Percentiles rank a stretch among this genome's conserved stretches.
Evolutionary conservation across 495 filamentous ascomycete genomes (phyloP).

Genomic region (Neurospora terricola): DNA sequence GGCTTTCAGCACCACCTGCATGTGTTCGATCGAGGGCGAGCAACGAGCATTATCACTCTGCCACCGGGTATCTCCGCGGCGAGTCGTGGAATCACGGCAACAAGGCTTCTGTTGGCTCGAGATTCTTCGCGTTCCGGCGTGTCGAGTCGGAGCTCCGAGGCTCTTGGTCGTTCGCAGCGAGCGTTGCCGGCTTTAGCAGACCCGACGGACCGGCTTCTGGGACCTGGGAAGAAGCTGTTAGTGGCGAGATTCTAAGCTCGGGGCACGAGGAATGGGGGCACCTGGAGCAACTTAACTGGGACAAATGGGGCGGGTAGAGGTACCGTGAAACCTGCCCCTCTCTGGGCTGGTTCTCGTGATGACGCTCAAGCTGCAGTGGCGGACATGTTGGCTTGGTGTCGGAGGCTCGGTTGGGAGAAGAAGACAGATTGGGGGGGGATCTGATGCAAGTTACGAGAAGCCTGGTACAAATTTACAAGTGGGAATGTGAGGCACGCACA

Average conservation of each 20-base stretch:
- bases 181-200: background rate
- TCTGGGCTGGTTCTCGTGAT: background rate
- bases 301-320: background rate
- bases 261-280: background rate
- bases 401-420: background rate
- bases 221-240: background rate
- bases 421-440: too few relatives aligned
- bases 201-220: background rate
- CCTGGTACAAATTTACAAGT: background rate
- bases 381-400: background rate
- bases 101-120: background rate
- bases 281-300: background rate
- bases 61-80: background rate
- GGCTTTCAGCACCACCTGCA: too few relatives aligned
- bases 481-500: background rate
- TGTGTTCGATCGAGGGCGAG: too few relatives aligned
- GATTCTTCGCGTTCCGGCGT: too few relatives aligned
- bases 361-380: background rate
- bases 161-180: background rate
- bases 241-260: background rate
- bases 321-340: background rate
- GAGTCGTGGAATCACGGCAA: background rate
- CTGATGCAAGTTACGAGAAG: background rate
- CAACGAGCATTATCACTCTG: background rate
- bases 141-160: background rate